phyloP scores from a whole-genome alignment of 176 grass and related monocot genomes.

The Puccinellia tenuiflora region DNA sequence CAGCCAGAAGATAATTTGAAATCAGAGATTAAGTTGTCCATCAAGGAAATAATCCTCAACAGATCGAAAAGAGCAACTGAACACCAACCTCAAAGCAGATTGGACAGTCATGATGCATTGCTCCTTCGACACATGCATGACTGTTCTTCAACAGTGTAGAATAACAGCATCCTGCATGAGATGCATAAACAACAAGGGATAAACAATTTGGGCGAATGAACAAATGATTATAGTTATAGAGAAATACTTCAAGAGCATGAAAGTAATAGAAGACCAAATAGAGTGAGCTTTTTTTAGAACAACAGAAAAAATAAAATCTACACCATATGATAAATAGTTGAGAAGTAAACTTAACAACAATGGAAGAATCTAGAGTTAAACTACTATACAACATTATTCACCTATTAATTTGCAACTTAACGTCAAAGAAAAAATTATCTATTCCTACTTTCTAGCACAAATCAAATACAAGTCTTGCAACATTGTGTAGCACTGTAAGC shows the following conservation, averaged over 20 bases:
- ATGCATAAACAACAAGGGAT: neutral
- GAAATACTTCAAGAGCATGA: neutral
- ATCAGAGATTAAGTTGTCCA: neutral
- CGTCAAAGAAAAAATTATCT: neutral
- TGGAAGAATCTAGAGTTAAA: neutral
- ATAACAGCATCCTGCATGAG: conserved; percentile 80
- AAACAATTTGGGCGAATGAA: neutral
- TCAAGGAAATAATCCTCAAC: neutral
- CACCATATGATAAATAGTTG: neutral
- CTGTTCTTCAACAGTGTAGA: conserved; percentile 63
- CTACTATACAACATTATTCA: neutral
- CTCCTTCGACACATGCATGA: conserved; percentile 88
- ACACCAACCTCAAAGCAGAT: conserved; percentile 87
- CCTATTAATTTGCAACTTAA: neutral
- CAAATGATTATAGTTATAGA: neutral
- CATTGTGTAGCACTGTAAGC: neutral
- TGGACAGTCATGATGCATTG: conserved; percentile 98
- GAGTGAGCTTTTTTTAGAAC: neutral
- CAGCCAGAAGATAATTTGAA: neutral
- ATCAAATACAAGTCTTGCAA: neutral
- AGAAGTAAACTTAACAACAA: neutral
- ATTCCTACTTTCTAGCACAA: neutral
- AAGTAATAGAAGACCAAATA: neutral
- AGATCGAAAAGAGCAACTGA: neutral
- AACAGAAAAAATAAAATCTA: neutral